Base-by-base conservation (phyloP, 257 asterid species). In the Jacaranda copaia region DNA sequence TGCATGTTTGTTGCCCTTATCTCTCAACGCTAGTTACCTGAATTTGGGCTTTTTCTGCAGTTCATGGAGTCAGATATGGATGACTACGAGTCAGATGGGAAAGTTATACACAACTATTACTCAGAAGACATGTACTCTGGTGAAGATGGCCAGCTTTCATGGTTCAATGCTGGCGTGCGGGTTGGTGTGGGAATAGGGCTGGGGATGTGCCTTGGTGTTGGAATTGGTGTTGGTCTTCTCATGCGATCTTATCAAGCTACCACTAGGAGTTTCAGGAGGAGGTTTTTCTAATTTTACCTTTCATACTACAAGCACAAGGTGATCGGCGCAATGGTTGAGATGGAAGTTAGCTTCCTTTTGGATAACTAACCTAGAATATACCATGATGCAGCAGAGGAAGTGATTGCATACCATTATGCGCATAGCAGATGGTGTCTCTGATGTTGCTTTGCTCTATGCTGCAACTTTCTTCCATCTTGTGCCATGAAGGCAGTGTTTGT, bases 161-260 rank as follows among this genome's bases (percentile, higher is more conserved):
- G 88, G 89, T 89, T 89, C 77, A 87, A 87, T 15, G 86, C 91
- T 16, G 93, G 93, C 45, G 90, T 89, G 48, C 77, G 89, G 38
- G 91, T 89, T 70, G 93, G 93, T 8, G 90, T 89, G 1, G 90
- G 91, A 40, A 89, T 89, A 68, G 87, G 92, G 68, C 87, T 89
- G 25, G 91, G 90, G 38, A 85, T 89, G 85, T 89, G 91, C 84
- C 82, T 89, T 40, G 93, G 91, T 25, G 87, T 84, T 4, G 87
- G 88, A 19, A 81, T 87, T 19, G 83, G 88, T 25, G 90, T 85
- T 62, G 91, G 90, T 57, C 80, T 85, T 19, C 90, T 89, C 8
- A 75, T 89, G 84, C 81, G 86, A 38, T 83, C 90, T 1, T 89
- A 89, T 80, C 87, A 85, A 77, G 84, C 87, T 55, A 87, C 89